Evolutionary conservation across 2,329 filamentous ascomycete genomes (phyloP), one percentile per base, ranked within the genome.

Genomic region (Apiospora kogelbergensis): DNA sequence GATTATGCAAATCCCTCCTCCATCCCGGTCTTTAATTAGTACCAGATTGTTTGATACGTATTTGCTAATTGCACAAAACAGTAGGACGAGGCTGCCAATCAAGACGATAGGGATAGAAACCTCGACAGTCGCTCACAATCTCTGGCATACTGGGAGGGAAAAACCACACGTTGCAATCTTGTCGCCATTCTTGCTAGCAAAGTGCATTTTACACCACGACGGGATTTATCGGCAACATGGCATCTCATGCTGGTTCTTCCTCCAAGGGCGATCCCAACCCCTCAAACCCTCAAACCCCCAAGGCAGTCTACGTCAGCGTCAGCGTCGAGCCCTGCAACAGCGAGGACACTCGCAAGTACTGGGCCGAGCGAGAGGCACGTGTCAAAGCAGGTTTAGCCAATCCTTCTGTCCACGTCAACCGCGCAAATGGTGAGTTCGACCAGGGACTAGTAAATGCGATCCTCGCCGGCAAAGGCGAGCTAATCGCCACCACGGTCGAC

Each of bases 241-340:
- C 26, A 60, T 37, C 53, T 6, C 4, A 6, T 7, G 11, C 11
- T 30, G 13, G 13, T 15, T 53, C 46, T 53, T 53, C 46, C 24
- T 17, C 46, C 22, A 53, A 53, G 46, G 46, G 24, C 17, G 22
- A 48, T 22, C 24, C 46, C 5, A 24, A 10, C 15, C 24, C 46
- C 24, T 53, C 46, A 5, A 6, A 15, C 20, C 53, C 53, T 37
- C 6, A 17, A 17, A 60, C 53, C 30, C 53, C 53, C 53, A 60
- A 37, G 30, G 53, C 53, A 5, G 53, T 60, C 53, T 60, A 60
- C 20, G 53, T 60, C 53, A 60, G 53, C 30, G 53, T 60, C 53
- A 60, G 53, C 30, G 53, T 60, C 53, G 53, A 60, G 30, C 53
- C 53, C 30, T 60, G 53, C 30, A 60, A 60, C 30, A 60, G 53